Conservation (phyloP, 345 rosid genomes). For the Bruguiera gymnorhiza region DNA sequence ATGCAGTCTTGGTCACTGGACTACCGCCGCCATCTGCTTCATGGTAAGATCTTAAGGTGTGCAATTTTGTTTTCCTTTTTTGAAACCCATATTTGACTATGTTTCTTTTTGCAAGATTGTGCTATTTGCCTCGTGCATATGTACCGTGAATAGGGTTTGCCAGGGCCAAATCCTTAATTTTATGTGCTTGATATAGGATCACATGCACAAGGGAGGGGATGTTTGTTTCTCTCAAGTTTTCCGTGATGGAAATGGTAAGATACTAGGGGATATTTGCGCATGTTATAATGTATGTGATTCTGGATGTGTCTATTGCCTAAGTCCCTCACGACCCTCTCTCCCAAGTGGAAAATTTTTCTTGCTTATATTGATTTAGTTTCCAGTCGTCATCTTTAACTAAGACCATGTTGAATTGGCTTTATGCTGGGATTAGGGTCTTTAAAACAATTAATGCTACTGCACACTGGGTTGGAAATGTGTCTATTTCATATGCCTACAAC, state of each 20-base stretch:
- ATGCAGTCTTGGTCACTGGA: slow-evolving; percentile 79
- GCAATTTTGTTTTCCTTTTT: not conserved
- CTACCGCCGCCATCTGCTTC: slow-evolving; percentile 86
- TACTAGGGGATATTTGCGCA: not conserved
- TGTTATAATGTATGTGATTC: too few relatives aligned
- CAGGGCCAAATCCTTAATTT: not conserved
- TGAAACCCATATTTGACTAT: too few relatives aligned
- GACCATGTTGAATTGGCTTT: not conserved
- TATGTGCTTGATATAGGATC: slow-evolving; percentile 21
- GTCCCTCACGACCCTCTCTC: too few relatives aligned
- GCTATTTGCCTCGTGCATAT: too few relatives aligned
- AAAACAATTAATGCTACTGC: not conserved
- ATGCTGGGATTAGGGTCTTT: not conserved
- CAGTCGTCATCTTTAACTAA: not conserved
- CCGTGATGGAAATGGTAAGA: slow-evolving; percentile 31
- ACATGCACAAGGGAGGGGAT: slow-evolving; percentile 36
- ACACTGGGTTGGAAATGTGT: not conserved
- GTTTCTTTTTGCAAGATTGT: too few relatives aligned
- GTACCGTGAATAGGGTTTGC: too few relatives aligned
- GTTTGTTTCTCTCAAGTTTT: slow-evolving; percentile 40
- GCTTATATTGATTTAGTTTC: not conserved
- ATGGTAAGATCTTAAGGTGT: slow-evolving; percentile 99
- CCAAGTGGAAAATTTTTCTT: too few relatives aligned
- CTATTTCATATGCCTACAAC: too few relatives aligned
- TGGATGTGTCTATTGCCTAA: too few relatives aligned